Evolutionary conservation across 352 stramenopile genomes (phyloP).

Genomic region (Nothophytophthora sp.): DNA sequence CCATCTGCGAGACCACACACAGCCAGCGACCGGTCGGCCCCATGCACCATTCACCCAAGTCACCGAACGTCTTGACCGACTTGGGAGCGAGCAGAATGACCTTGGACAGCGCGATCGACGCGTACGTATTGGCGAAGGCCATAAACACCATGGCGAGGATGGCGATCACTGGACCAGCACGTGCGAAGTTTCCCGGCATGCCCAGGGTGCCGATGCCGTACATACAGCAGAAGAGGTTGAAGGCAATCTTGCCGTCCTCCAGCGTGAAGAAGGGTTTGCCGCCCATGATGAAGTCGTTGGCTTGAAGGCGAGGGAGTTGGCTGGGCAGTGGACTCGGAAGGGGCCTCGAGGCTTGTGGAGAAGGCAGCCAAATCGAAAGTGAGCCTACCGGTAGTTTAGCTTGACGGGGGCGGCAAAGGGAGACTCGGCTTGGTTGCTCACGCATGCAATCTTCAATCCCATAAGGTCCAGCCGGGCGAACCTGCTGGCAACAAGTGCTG

Average conservation of each 20-base stretch:
- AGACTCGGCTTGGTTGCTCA: neutral
- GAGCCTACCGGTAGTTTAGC: neutral
- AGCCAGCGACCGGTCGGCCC: slow-evolving; percentile 49
- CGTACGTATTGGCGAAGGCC: slow-evolving; percentile 64
- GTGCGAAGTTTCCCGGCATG: slow-evolving; percentile 57
- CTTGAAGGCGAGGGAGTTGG: too few species aligned
- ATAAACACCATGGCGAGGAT: slow-evolving; percentile 54
- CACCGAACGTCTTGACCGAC: slow-evolving; percentile 54
- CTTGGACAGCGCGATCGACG: slow-evolving; percentile 49
- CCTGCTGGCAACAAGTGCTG: too few species aligned
- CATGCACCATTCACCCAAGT: slow-evolving; percentile 60
- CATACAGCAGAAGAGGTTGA: slow-evolving; percentile 53
- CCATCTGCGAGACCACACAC: slow-evolving; percentile 49
- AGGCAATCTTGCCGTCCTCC: slow-evolving; percentile 45
- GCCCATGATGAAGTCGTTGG: slow-evolving; percentile 30
- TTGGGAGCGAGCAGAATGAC: slow-evolving; percentile 48
- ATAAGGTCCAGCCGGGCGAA: too few species aligned
- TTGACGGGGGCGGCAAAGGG: too few species aligned
- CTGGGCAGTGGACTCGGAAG: too few species aligned
- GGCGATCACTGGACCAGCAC: slow-evolving; percentile 41
- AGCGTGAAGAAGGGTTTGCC: slow-evolving; percentile 32
- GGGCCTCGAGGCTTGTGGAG: neutral
- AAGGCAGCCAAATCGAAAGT: slow-evolving; percentile 11
- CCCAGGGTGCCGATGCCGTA: slow-evolving; percentile 64
- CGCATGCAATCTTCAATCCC: too few species aligned